Evolutionary conservation across 106 monocot species (phyloP), one percentile per base, ranked within the genome.

Genomic region (Chionographis japonica): DNA sequence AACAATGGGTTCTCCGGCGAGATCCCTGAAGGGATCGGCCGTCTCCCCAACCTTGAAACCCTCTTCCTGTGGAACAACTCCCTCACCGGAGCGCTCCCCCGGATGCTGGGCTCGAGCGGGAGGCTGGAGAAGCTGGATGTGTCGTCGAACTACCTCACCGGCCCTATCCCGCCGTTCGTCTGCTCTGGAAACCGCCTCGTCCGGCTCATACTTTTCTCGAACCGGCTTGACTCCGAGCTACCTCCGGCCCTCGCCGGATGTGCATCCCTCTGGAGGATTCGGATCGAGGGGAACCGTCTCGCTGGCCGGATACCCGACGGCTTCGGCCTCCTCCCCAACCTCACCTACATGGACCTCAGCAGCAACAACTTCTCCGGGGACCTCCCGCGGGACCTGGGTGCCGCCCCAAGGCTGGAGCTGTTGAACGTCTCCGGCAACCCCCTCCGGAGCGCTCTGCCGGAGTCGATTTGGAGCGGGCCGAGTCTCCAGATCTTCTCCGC

Each of bases 31-130:
- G 81, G 67, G 1, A 73, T 95, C 67, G 91, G 91, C 50, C 75
- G 77, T 8, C 79, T 95, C 16, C 74, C 75, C 6, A 72, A 70
- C 38, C 79, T 95, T 15, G 81, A 91, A 20, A 71, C 63, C 18
- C 76, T 95, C 52, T 81, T 84, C 35, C 84, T 95, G 39, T 95
- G 95, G 95, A 91, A 95, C 81, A 95, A 95, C 72, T 88, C 95
- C 11, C 77, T 95, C 56, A 82, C 81, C 19, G 95, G 95, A 9
- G 9, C 4, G 38, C 83, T 95, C 17, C 95, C 95, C 4, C 67
- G 71, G 75, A 56, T 35, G 66, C 84, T 95, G 8, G 95, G 95
- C 36, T 51, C 65, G 4, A 84, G 75, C 54, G 73, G 83, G 20
- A 69, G 58, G 75, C 75, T 95, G 42, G 81, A 67, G 75, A 83